These are phyloP conservation scores for Kodamaea leandrae DNA, from an alignment of 805 yeast genomes.

Conservation along the genomic window DNA sequence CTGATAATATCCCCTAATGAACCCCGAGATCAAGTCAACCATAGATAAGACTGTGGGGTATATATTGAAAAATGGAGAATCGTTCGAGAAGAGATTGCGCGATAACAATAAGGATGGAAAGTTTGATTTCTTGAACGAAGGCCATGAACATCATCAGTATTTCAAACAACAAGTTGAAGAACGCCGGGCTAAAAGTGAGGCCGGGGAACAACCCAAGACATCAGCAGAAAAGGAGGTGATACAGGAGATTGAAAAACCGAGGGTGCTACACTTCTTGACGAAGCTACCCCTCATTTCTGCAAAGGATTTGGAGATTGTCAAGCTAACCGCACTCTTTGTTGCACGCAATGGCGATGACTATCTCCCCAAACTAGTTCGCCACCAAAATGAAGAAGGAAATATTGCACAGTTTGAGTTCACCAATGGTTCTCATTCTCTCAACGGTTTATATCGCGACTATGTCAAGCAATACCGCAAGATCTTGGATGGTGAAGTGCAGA, in stretches of 20 bases:
- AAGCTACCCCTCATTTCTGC: constrained; percentile 46
- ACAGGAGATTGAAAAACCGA: background rate
- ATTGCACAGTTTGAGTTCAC: constrained; percentile 69
- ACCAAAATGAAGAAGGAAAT: constrained; percentile 36
- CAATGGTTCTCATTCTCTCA: constrained; percentile 55
- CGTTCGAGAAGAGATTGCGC: constrained; percentile 59
- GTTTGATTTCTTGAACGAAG: constrained; percentile 60
- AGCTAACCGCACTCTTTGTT: constrained; percentile 66
- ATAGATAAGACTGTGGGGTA: constrained; percentile 73
- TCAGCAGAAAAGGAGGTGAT: background rate
- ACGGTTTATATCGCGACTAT: constrained; percentile 48
- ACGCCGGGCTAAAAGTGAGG: constrained; percentile 19
- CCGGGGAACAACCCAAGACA: constrained; percentile 1
- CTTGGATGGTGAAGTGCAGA: constrained; percentile 5
- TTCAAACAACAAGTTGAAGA: constrained; percentile 46
- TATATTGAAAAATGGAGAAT: constrained; percentile 63
- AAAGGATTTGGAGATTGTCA: constrained; percentile 66
- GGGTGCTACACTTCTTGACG: constrained; percentile 9
- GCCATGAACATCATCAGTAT: constrained; percentile 55
- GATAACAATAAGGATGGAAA: constrained; percentile 48
- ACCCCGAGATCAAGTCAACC: constrained; percentile 28
- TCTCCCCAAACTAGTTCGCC: constrained; percentile 27
- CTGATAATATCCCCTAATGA: too few relatives aligned
- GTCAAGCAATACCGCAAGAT: constrained; percentile 51
- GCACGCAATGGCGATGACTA: constrained; percentile 57